phyloP scores from a whole-genome alignment of 352 stramenopile genomes.

The Globisporangium echinulatum region DNA sequence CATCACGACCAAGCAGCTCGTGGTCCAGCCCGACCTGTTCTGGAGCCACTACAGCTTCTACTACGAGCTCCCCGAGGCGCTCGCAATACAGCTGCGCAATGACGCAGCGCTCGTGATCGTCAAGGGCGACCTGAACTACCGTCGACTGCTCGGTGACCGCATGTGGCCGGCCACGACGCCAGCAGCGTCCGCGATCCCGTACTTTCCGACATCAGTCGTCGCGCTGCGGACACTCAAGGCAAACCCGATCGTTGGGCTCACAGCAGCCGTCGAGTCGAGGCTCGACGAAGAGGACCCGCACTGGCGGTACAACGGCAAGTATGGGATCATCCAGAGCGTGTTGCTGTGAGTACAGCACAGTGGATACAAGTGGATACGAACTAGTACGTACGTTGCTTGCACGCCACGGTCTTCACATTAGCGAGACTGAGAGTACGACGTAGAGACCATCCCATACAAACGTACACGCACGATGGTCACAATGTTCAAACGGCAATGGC shows the following conservation, averaged over 20 bases:
- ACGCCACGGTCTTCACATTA: too few relatives aligned
- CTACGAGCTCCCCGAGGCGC: constrained; percentile 45
- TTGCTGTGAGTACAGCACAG: constrained; percentile 9
- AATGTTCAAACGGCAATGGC: too few relatives aligned
- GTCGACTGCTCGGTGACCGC: constrained; percentile 91
- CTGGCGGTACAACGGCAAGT: constrained; percentile 64
- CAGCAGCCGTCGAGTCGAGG: constrained; percentile 25
- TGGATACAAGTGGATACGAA: too few relatives aligned
- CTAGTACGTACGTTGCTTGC: too few relatives aligned
- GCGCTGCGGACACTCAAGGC: constrained; percentile 72
- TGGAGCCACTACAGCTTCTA: constrained; percentile 76
- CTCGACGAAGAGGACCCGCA: constrained; percentile 46
- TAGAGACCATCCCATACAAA: too few relatives aligned
- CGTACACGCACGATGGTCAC: too few relatives aligned
- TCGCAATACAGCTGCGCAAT: constrained; percentile 19
- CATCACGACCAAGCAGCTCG: constrained; percentile 19
- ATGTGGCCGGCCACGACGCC: constrained; percentile 83
- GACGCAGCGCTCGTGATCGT: constrained; percentile 88
- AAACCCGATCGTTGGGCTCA: constrained; percentile 55
- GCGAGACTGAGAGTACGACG: too few relatives aligned
- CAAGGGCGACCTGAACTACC: constrained; percentile 98
- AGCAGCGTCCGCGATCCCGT: constrained; percentile 80
- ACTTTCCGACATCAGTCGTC: constrained; percentile 63
- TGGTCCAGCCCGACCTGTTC: constrained; percentile 28
- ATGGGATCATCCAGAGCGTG: constrained; percentile 63